These are phyloP conservation scores for Nasturtium officinale DNA, from an alignment of 345 rosid genomes.

Conservation along the genomic window DNA sequence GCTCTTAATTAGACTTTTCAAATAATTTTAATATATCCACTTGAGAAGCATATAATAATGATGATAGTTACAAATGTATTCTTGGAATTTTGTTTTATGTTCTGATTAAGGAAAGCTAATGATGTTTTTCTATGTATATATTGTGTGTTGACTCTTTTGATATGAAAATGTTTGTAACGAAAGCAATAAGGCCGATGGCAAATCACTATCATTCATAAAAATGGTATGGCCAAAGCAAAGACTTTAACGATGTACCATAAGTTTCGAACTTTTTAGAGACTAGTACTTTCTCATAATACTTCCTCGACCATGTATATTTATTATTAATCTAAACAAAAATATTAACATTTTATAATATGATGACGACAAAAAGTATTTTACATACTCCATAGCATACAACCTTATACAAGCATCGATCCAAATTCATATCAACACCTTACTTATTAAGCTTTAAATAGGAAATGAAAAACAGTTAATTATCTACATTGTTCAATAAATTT, in stretches of 20 bases:
- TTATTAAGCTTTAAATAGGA: too few species aligned
- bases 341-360: slow-evolving; percentile 11
- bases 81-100: slow-evolving; percentile 14
- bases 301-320: slow-evolving; percentile 10
- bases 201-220: slow-evolving; percentile 38
- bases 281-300: slow-evolving; percentile 37
- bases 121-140: slow-evolving; percentile 12
- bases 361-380: slow-evolving; percentile 16
- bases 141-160: slow-evolving; percentile 31
- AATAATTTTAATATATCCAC: neutral
- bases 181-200: slow-evolving; percentile 38
- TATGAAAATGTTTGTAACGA: slow-evolving; percentile 39
- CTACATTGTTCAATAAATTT: too few species aligned
- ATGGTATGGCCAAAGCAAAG: slow-evolving; percentile 43
- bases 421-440: neutral
- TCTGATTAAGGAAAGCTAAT: slow-evolving; percentile 27
- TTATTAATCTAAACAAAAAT: slow-evolving; percentile 13
- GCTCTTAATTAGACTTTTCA: neutral
- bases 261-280: slow-evolving; percentile 34
- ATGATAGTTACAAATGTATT: neutral
- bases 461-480: too few species aligned
- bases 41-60: slow-evolving; percentile 15
- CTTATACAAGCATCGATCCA: slow-evolving; percentile 16
- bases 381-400: slow-evolving; percentile 21
- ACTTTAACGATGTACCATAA: slow-evolving; percentile 37